A percentile compares a stretch with the other conserved stretches of the same genome.
phyloP scores from a whole-genome alignment of 2,329 filamentous ascomycete genomes.

The Aspergillus sp. region DNA sequence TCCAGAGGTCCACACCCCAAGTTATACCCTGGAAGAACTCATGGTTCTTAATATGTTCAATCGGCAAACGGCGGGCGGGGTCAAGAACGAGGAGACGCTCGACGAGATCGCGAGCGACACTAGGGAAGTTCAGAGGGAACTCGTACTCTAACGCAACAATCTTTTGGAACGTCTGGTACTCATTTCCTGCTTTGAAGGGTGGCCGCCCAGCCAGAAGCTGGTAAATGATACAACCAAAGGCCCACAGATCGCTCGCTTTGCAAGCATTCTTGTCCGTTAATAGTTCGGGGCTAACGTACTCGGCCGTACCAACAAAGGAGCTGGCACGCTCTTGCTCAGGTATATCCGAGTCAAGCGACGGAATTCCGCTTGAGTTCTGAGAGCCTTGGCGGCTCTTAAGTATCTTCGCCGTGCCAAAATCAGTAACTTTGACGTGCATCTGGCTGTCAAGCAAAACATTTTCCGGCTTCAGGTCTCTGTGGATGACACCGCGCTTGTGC shows the following conservation, averaged over 20 bases:
- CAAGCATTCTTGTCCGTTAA: slow-evolving; percentile 94
- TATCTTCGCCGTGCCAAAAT: slow-evolving; percentile 97
- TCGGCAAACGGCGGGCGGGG: slow-evolving; percentile 76
- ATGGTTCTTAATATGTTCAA: slow-evolving; percentile 96
- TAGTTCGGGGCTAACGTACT: slow-evolving; percentile 97
- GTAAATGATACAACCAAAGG: slow-evolving; percentile 97
- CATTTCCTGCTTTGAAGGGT: slow-evolving; percentile 92
- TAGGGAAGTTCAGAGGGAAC: slow-evolving; percentile 85
- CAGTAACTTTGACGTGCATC: slow-evolving; percentile 98
- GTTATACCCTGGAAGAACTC: slow-evolving; percentile 86
- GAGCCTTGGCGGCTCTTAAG: slow-evolving; percentile 59
- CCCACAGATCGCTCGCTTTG: slow-evolving; percentile 97
- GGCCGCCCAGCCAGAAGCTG: slow-evolving; percentile 93
- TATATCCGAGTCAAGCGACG: slow-evolving; percentile 51
- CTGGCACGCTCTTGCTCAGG: slow-evolving; percentile 73
- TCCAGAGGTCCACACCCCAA: slow-evolving; percentile 86
- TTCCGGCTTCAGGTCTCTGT: slow-evolving; percentile 94
- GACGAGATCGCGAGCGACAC: slow-evolving; percentile 81
- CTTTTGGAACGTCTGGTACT: slow-evolving; percentile 97
- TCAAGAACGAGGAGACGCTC: slow-evolving; percentile 89
- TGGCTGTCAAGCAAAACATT: slow-evolving; percentile 93
- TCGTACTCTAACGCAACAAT: slow-evolving; percentile 93
- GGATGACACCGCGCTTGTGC: slow-evolving; percentile 94
- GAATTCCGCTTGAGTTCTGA: slow-evolving; percentile 47
- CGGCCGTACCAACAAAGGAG: slow-evolving; percentile 95